These are phyloP conservation scores for Penicillium digitatum DNA, from an alignment of 2,329 filamentous ascomycete species.

Conservation along the genomic window DNA sequence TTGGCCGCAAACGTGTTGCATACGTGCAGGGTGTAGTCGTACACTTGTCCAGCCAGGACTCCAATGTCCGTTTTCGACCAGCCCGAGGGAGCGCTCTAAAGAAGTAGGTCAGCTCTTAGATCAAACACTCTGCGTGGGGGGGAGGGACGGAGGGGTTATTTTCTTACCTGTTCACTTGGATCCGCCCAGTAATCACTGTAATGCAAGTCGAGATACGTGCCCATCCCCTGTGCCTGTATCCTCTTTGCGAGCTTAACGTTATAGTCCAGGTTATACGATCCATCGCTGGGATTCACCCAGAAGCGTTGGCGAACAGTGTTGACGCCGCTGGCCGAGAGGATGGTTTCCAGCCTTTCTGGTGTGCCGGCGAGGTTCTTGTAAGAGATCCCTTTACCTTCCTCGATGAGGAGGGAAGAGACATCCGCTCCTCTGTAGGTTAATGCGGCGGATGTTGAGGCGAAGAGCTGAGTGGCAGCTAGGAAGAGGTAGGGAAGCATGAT, in stretches of 20 bases:
- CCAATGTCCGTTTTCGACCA: slow-evolving; percentile 59
- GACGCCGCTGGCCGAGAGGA: slow-evolving; percentile 59
- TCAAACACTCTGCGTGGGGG: background rate
- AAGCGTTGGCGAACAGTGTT: slow-evolving; percentile 68
- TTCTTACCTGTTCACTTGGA: slow-evolving; percentile 54
- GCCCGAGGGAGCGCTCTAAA: slow-evolving; percentile 53
- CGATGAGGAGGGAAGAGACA: slow-evolving; percentile 64
- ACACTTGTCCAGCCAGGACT: slow-evolving; percentile 58
- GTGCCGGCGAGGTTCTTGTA: slow-evolving; percentile 58
- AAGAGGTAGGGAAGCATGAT: slow-evolving; percentile 15
- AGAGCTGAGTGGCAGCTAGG: slow-evolving; percentile 13
- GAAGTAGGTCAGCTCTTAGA: background rate
- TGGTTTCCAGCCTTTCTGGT: slow-evolving; percentile 57
- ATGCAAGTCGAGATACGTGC: slow-evolving; percentile 61
- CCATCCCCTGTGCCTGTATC: slow-evolving; percentile 59
- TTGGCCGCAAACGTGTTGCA: slow-evolving; percentile 58
- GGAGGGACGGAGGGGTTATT: background rate
- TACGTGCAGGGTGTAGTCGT: slow-evolving; percentile 64
- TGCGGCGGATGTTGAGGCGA: slow-evolving; percentile 38
- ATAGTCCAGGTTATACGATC: slow-evolving; percentile 66
- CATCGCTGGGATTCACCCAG: slow-evolving; percentile 65
- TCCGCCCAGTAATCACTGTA: slow-evolving; percentile 70
- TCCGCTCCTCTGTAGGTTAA: slow-evolving; percentile 65
- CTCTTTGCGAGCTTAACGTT: slow-evolving; percentile 65
- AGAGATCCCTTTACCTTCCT: slow-evolving; percentile 58